Evolutionary conservation across 2,329 filamentous ascomycete species (phyloP).

Genomic region (Sclerotinia glacialis): DNA sequence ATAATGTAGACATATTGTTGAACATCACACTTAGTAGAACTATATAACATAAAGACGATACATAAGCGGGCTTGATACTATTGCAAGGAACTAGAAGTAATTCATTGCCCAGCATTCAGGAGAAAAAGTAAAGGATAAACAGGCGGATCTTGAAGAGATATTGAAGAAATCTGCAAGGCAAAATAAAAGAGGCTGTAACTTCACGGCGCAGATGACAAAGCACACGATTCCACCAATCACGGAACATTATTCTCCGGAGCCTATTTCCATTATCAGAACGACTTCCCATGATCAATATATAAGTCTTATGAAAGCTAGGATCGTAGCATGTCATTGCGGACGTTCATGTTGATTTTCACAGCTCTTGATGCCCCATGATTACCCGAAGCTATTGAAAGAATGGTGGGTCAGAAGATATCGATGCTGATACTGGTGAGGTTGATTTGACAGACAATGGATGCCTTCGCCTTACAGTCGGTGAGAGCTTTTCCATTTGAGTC

Average conservation of each 20-base stretch:
- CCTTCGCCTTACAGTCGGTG: not conserved
- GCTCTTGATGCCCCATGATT: not conserved
- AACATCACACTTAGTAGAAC: not conserved
- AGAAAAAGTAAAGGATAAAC: not conserved
- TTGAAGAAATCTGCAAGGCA: not conserved
- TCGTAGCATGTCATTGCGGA: no score
- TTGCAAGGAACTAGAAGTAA: not conserved
- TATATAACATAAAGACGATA: not conserved
- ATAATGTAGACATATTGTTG: not conserved
- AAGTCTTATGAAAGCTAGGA: not conserved
- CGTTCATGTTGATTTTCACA: not conserved
- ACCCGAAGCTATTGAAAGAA: not conserved
- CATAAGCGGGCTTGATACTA: no score
- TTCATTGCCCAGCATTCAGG: not conserved
- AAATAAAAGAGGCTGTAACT: not conserved
- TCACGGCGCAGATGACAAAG: not conserved
- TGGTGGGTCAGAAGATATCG: not conserved
- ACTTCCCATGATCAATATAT: not conserved
- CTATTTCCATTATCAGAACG: slow-evolving; percentile 3
- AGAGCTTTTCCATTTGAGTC: not conserved
- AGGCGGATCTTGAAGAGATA: no score
- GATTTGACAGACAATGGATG: not conserved
- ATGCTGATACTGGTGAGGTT: not conserved
- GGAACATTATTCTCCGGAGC: not conserved
- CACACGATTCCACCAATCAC: not conserved